Evolutionary conservation across 192 early-diverging fungal genomes (phyloP), one percentile per base, ranked within the genome.

Genomic region (Funneliformis geosporum): DNA sequence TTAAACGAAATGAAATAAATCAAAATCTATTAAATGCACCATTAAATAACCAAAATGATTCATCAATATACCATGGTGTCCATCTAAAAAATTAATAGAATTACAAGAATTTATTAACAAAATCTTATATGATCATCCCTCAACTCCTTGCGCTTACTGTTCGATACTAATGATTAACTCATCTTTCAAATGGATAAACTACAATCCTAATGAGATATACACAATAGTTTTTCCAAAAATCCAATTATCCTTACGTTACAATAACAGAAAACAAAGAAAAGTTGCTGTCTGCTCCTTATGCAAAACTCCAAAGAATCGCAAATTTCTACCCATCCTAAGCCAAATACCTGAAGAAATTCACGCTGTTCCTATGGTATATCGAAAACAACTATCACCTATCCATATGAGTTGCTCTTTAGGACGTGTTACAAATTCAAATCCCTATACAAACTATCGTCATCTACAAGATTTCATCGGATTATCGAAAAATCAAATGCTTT

Each of bases 91-190:
- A 50, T 14, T 50, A 16, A 16, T 14, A 0, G 16, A 50, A 2
- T 46, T 71, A 47, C 46, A 25, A 9, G 38, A 60, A 75, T 75
- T 75, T 44, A 27, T 60, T 60, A 50, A 25, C 18, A 42, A n/a
- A 55, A 75, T 75, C 6, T 33, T 75, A 8, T 75, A 75, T 40
- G 25, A 75, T 9, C 14, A 75, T 40, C 33, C 60, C 14, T 60
- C 14, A 21, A 61, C 60, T 21, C 73, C 73, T 75, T 75, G 73
- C 42, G n/a, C 28, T n/a, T 18, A 75, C 21, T 75, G 73, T 75
- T 59, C 73, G 60, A 75, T 14, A 8, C n/a, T 75, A 75, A 59
- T 75, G 55, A 21, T 33, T 10, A 25, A 25, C 11, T 42, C 28
- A 25, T 28, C 8, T 16, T 18, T 33, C 28, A 75, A 50, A 28